These are phyloP conservation scores for Ambrosiella beaveri DNA, from an alignment of 2,329 filamentous ascomycete genomes.

Conservation along the genomic window DNA sequence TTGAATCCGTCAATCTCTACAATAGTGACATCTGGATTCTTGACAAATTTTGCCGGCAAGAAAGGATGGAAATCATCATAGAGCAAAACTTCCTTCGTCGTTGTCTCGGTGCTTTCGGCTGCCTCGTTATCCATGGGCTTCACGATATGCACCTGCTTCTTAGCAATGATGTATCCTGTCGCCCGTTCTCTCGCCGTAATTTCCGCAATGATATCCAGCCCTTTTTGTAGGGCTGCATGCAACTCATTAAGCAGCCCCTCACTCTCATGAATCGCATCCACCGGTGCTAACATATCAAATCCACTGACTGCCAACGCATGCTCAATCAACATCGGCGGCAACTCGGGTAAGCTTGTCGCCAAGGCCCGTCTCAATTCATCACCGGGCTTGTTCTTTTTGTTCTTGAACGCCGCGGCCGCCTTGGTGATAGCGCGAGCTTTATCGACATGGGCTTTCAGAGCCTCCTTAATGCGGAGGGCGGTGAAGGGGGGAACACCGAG, in stretches of 20 bases:
- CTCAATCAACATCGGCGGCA: slow-evolving; percentile 74
- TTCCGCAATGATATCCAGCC: slow-evolving; percentile 48
- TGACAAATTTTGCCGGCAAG: slow-evolving; percentile 59
- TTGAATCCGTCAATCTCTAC: slow-evolving; percentile 76
- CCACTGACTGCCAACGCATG: slow-evolving; percentile 56
- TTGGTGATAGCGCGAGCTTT: slow-evolving; percentile 32
- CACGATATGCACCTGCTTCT: slow-evolving; percentile 19
- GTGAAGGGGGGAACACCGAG: slow-evolving; percentile 58
- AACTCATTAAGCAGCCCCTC: slow-evolving; percentile 48
- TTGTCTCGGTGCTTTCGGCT: slow-evolving; percentile 17
- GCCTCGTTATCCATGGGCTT: background rate
- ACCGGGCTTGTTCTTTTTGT: slow-evolving; percentile 54
- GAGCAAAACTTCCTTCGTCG: slow-evolving; percentile 35
- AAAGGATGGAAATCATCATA: slow-evolving; percentile 97
- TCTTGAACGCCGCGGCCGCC: slow-evolving; percentile 16
- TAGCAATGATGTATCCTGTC: slow-evolving; percentile 81
- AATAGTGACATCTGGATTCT: slow-evolving; percentile 46
- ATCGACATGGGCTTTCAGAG: slow-evolving; percentile 48
- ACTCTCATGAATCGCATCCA: slow-evolving; percentile 52
- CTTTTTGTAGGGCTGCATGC: slow-evolving; percentile 50
- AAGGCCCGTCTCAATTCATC: slow-evolving; percentile 66
- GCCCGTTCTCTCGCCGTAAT: slow-evolving; percentile 49
- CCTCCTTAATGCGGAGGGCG: slow-evolving; percentile 50
- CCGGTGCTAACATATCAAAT: slow-evolving; percentile 52
- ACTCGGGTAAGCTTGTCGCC: slow-evolving; percentile 70